phyloP scores from a whole-genome alignment of 805 yeast species.

The Candida stauntonica region DNA sequence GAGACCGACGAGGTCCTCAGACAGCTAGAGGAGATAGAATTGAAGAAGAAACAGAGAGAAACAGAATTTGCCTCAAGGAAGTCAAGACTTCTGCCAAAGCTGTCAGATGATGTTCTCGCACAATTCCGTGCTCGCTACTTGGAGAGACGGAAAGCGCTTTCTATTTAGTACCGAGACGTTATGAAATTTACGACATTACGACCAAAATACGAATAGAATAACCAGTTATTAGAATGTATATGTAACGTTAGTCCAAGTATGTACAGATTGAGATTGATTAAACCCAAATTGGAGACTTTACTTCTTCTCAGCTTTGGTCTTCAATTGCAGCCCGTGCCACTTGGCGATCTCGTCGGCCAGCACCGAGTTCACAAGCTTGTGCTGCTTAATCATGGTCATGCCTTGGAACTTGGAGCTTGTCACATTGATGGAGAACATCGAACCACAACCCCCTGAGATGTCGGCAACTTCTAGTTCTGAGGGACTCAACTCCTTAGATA shows the following conservation, averaged over 20 bases:
- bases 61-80: neutral
- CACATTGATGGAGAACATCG: slow-evolving; percentile 88
- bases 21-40: slow-evolving; percentile 5
- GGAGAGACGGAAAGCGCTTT: slow-evolving; percentile 7
- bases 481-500: slow-evolving; percentile 58
- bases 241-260: no score
- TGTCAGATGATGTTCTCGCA: slow-evolving; percentile 14
- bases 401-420: slow-evolving; percentile 76
- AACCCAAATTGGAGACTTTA: no score
- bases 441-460: slow-evolving; percentile 95
- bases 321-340: slow-evolving; percentile 94
- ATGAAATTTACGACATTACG: neutral
- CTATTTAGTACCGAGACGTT: neutral
- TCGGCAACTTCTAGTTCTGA: slow-evolving; percentile 63
- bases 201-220: no score
- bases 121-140: slow-evolving; percentile 18
- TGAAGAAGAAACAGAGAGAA: neutral
- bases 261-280: no score
- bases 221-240: no score
- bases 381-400: slow-evolving; percentile 83
- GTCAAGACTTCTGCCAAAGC: slow-evolving; percentile 19
- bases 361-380: slow-evolving; percentile 77
- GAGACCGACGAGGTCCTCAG: slow-evolving; percentile 8
- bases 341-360: slow-evolving; percentile 79
- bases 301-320: slow-evolving; percentile 51